Percentiles rank a stretch among this genome's conserved stretches.
Conservation (phyloP, 2,329 filamentous ascomycete genomes). For the Arachnopeziza araneosa region DNA sequence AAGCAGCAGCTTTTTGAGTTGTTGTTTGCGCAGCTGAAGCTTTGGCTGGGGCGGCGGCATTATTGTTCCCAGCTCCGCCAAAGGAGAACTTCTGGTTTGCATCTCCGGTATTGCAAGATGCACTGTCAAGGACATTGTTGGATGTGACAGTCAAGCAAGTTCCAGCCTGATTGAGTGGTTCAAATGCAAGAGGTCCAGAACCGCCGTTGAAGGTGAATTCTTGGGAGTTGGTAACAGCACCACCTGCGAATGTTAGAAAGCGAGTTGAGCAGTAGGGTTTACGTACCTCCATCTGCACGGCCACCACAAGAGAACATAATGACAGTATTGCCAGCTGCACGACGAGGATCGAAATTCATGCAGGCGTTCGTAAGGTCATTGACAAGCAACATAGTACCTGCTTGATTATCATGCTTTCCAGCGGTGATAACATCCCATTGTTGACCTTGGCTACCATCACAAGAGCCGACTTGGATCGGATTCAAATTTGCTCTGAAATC, state of each 20-base stretch:
- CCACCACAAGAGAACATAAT: slow-evolving; percentile 55
- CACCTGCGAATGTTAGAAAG: slow-evolving; percentile 30
- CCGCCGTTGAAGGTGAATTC: slow-evolving; percentile 43
- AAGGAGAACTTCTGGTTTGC: slow-evolving; percentile 39
- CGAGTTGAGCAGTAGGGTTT: not conserved
- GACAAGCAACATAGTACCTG: slow-evolving; percentile 45
- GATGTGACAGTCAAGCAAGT: slow-evolving; percentile 42
- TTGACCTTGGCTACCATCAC: slow-evolving; percentile 37
- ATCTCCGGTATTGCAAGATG: slow-evolving; percentile 37
- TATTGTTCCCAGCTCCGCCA: slow-evolving; percentile 9
- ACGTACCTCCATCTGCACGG: slow-evolving; percentile 45
- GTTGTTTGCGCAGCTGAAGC: not conserved
- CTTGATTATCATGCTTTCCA: slow-evolving; percentile 45
- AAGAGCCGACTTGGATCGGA: slow-evolving; percentile 37
- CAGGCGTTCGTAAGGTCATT: slow-evolving; percentile 43
- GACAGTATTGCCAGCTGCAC: slow-evolving; percentile 46
- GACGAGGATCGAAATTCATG: slow-evolving; percentile 51
- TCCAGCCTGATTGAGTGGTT: slow-evolving; percentile 40
- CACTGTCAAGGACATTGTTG: slow-evolving; percentile 40
- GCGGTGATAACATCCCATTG: slow-evolving; percentile 41
- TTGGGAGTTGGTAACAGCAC: slow-evolving; percentile 46
- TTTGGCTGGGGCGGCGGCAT: not conserved
- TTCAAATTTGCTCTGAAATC: slow-evolving; percentile 42
- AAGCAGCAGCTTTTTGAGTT: not conserved
- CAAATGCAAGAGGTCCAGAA: slow-evolving; percentile 38